Base-by-base conservation (phyloP, 1,284 basidiomycete species). In the Entoloma clypeatum region DNA sequence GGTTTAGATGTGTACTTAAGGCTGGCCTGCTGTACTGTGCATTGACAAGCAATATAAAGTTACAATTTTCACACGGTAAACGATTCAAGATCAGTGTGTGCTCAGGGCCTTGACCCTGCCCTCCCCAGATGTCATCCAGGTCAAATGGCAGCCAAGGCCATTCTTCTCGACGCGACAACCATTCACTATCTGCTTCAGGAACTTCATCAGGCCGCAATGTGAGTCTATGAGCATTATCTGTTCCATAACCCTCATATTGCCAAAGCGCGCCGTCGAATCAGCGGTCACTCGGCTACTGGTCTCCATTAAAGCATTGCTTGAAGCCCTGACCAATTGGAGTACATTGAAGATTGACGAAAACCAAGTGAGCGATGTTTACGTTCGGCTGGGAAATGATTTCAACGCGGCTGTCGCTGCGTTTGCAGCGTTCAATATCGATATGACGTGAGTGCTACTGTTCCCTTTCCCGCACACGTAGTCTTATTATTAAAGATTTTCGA, bases 361-460 rank as follows among this genome's bases (percentile, higher is more conserved):
- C 19, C 72, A 90, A 54, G 93, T 99, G 53, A 96, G 92, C 70
- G 92, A 98, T 63, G 88, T 96, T 43, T 99, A 99, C 63, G 96
- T 99, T 39, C 80, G 86, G 34, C 74, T 99, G 13, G 95, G 95
- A 14, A 98, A 99, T 63, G 94, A 97, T 58, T 98, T 99, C 71
- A 97, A 97, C 61, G 79, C 83, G 13, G 93, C 93, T 18, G 90
- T 94, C 26, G 77, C 84, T 39, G 92, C 94, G 1, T 99, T 99
- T 62, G 75, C 77, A 7, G 72, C 77, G 16, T 92, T 86, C 51
- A 83, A 86, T 40, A 96, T 99, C 53, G 81, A 89, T 49, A 97
- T 98, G 86, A 74, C 74, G 93, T 95, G 63, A 66, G 89, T 77
- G 33, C 14, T 7, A 29, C n/a, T n/a, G n/a, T 14, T 19, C 22